Base-by-base conservation (phyloP, 306 rosid species). In the Boehmeria nivea region DNA sequence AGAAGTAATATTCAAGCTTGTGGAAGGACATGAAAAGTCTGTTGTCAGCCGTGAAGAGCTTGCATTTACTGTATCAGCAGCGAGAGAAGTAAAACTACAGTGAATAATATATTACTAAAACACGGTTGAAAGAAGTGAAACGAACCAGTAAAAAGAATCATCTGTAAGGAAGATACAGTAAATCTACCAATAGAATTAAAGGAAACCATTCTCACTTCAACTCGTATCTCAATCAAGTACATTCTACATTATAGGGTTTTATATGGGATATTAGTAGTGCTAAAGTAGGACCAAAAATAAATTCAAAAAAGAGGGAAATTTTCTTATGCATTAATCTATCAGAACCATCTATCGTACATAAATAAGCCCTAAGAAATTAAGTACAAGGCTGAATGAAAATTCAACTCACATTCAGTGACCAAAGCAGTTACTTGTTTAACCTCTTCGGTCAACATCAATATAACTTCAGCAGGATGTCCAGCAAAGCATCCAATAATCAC, bases 381-480 rank as follows among this genome's bases (percentile, higher is more conserved):
- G 36, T 51, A 20, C 40, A 28, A 44, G 54, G 20, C 8, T 45
- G 11, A 31, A 37, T 26, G 36, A 51, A 54, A 61, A 52, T 53
- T 59, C 43, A 66, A 77, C 99, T 91, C 83, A 91, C 99, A 73
- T 70, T 87, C 95, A 1, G 73, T 61, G 43, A 91, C 76, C 74
- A 91, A 50, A 61, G 79, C 74, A 78, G 79, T 68, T 68, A 91
- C 61, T 49, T 71, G 87, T 51, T 82, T 40, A 62, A 87, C 67
- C 85, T 91, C 99, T 42, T 91, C 96, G 20, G 69, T 65, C 65
- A 91, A 75, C 39, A 75, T 75, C 65, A 78, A 70, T 58, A 87
- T 87, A 60, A 91, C 68, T 73, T 87, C 99, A 45, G 86, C 74
- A 54, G 99, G 99, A 77, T 91, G 96, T 72, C 99, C 99, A 60